Conservation (phyloP, 164 flowering plant genomes). For the grape (Vitis vinifera) region DNA sequence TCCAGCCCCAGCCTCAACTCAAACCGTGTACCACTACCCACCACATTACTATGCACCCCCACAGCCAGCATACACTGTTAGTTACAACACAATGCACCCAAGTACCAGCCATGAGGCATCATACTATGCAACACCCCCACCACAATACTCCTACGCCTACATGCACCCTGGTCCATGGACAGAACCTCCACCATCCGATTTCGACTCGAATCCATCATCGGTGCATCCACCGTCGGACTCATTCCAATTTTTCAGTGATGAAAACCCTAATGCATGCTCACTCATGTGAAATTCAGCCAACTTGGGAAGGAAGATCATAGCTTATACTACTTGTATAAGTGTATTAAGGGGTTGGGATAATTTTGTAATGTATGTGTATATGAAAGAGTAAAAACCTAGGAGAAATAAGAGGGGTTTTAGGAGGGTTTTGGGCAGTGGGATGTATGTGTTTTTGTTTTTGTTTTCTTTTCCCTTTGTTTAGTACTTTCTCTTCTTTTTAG, state of each 20-base stretch:
- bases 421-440: neutral
- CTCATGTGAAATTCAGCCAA: slow-evolving; percentile 38
- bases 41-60: slow-evolving; percentile 30
- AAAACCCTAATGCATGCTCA: slow-evolving; percentile 63
- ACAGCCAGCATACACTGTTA: slow-evolving; percentile 28
- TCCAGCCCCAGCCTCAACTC: slow-evolving; percentile 33
- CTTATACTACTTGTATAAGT: slow-evolving; percentile 23
- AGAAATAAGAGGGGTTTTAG: neutral
- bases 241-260: slow-evolving; percentile 57
- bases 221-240: slow-evolving; percentile 32
- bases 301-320: neutral
- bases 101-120: slow-evolving; percentile 29
- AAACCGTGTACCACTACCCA: slow-evolving; percentile 24
- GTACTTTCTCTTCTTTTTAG: slow-evolving; percentile 7
- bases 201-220: slow-evolving; percentile 21
- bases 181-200: slow-evolving; percentile 27
- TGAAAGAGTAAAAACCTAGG: neutral
- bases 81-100: slow-evolving; percentile 45
- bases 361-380: slow-evolving; percentile 25
- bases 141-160: slow-evolving; percentile 30
- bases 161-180: slow-evolving; percentile 17
- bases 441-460: neutral
- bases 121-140: slow-evolving; percentile 36
- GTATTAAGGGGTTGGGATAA: slow-evolving; percentile 4
- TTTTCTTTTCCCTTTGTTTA: neutral